Percentiles rank a stretch among this genome's conserved stretches.
Conservation (phyloP, 192 early-diverging fungal species). For the Jimgerdemannia flammicorona region DNA sequence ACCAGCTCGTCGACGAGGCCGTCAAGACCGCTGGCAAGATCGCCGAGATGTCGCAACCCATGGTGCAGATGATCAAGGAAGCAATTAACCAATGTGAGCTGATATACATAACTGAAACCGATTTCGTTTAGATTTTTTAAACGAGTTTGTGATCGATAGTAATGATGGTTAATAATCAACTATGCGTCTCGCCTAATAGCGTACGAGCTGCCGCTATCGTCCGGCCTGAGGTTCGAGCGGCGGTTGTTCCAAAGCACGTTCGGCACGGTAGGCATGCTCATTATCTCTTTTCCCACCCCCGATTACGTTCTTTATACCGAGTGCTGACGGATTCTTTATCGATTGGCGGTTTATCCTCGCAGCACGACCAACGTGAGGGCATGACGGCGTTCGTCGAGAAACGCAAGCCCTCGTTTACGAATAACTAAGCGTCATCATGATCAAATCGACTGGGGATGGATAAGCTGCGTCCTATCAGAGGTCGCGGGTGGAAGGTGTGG, state of each 20-base stretch:
- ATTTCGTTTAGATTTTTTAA: too few species aligned
- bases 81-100: slow-evolving; percentile 79
- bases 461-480: not conserved
- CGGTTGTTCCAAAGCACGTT: slow-evolving; percentile 92
- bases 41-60: slow-evolving; percentile 78
- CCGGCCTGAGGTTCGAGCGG: slow-evolving; percentile 90
- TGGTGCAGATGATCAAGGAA: slow-evolving; percentile 95
- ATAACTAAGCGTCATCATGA: slow-evolving; percentile 57
- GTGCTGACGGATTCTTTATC: not conserved
- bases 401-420: slow-evolving; percentile 78
- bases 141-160: not conserved
- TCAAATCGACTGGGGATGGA: not conserved
- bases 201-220: slow-evolving; percentile 79
- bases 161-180: not conserved
- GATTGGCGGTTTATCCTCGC: not conserved
- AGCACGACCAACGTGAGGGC: slow-evolving; percentile 94
- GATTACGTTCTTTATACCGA: too few species aligned
- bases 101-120: too few species aligned
- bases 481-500: not conserved
- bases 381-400: slow-evolving; percentile 95
- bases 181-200: slow-evolving; percentile 39
- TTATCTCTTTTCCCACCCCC: not conserved
- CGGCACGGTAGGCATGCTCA: slow-evolving; percentile 58
- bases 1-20: slow-evolving; percentile 80
- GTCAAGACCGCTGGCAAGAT: slow-evolving; percentile 89